These are phyloP conservation scores for Trapa incisa DNA, from an alignment of 345 rosid species.

Conservation along the genomic window DNA sequence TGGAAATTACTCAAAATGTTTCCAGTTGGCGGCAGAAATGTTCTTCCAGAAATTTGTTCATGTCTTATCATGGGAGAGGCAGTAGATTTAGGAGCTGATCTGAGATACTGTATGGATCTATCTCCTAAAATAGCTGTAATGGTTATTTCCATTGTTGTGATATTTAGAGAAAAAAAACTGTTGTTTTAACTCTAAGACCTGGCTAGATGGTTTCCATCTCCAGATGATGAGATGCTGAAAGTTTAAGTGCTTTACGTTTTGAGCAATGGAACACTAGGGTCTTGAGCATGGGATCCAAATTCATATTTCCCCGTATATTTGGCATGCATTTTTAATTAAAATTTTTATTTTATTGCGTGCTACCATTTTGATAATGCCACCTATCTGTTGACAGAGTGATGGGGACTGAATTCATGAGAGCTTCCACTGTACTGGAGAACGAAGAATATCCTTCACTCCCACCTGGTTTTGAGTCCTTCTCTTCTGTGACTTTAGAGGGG, in stretches of 20 bases:
- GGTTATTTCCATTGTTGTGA: not conserved
- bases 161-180: not conserved
- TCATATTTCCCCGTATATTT: not conserved
- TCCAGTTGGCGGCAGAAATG: not conserved
- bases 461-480: slow-evolving; percentile 79
- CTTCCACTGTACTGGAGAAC: slow-evolving; percentile 62
- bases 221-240: not conserved
- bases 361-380: not conserved
- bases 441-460: slow-evolving; percentile 82
- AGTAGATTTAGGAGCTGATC: not conserved
- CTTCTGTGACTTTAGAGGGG: slow-evolving; percentile 49
- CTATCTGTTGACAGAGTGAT: slow-evolving; percentile 19
- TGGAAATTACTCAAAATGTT: too few species aligned
- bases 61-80: not conserved
- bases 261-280: not conserved
- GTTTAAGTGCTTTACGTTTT: not conserved
- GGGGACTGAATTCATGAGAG: slow-evolving; percentile 88
- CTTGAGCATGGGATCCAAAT: not conserved
- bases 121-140: not conserved
- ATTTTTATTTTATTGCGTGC: not conserved
- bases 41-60: not conserved
- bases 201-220: not conserved
- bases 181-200: not conserved
- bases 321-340: not conserved
- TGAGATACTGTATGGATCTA: not conserved